Evolutionary conservation across 202 grass and related monocot genomes (phyloP).

Genomic region (Bolboschoenoplectus hybrid): DNA sequence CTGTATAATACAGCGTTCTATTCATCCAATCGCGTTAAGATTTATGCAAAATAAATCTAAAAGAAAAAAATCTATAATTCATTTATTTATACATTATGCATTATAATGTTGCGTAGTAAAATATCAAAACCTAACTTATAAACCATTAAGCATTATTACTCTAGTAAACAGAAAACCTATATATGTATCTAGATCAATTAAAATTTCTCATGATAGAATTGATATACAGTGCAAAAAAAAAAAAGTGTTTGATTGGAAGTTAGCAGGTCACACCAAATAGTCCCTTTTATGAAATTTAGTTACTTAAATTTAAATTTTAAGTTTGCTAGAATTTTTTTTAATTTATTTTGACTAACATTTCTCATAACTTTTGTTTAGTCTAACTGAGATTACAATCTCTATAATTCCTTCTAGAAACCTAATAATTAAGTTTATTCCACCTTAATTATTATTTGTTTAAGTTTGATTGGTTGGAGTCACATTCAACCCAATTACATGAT

Average conservation of each 20-base stretch:
- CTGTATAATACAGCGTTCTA: too few relatives aligned
- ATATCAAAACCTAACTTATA: too few relatives aligned
- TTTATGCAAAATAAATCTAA: too few relatives aligned
- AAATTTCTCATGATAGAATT: neutral
- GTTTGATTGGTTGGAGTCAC: neutral
- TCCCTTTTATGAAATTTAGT: neutral
- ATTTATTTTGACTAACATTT: neutral
- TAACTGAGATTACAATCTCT: neutral
- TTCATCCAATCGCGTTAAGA: too few relatives aligned
- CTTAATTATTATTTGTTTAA: neutral
- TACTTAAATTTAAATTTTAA: neutral
- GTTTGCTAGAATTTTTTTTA: neutral
- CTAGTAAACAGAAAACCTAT: too few relatives aligned
- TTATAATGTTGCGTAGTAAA: too few relatives aligned
- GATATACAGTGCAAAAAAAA: neutral
- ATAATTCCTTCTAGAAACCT: constrained; percentile 20
- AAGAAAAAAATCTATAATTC: too few relatives aligned
- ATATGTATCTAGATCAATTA: too few relatives aligned
- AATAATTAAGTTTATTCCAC: constrained; percentile 15
- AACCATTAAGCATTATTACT: too few relatives aligned
- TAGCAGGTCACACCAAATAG: neutral
- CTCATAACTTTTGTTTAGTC: neutral
- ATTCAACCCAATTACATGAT: neutral
- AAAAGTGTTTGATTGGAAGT: neutral
- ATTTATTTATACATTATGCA: too few relatives aligned